Base-by-base conservation (phyloP, 306 rosid genomes). In the Urtica urens region DNA sequence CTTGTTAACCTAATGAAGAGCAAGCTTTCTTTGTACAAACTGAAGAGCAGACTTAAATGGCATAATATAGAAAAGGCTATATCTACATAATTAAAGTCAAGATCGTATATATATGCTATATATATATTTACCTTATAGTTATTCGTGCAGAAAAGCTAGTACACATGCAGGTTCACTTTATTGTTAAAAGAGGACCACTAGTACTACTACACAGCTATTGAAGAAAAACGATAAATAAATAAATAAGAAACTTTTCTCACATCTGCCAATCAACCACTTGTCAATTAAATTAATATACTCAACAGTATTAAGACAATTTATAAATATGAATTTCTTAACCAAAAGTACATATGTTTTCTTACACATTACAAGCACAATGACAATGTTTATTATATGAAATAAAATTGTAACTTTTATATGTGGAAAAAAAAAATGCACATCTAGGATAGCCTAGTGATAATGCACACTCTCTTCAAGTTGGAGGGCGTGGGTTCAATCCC, bases 141-240 rank as follows among this genome's bases (percentile, higher is more conserved):
- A 25, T 45, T 63, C 31, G 65, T 50, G 66, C 51, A 59, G n/a
- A n/a, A 27, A 37, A 47, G 46, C 16, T 46, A 21, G 49, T 3
- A 34, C 53, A 28, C 69, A 66, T 66, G 51, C 39, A 43, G 24
- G 47, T 11, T 29, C 10, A 4, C 54, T 28, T 49, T 49, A 49
- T 49, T 10, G 54, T 49, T 19, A 13, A 20, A 13, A 7, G 29
- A 67, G 68, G 75, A 63, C 79, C 79, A 75, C 74, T n/a, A n/a
- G n/a, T n/a, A n/a, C n/a, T n/a, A n/a, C n/a, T n/a, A n/a, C 20
- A 23, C 15, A 28, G 22, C 18, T 18, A 64, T 31, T 54, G 51
- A 55, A 38, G 56, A 6, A 7, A 4, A 57, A 72, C 69, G 67
- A 73, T 72, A 66, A 7, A 13, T 13, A 35, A 35, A 10, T 10